A percentile compares a stretch with the other conserved stretches of the same genome.
Conservation (phyloP, 2,329 filamentous ascomycete genomes). For the Aspergillus glaucus region DNA sequence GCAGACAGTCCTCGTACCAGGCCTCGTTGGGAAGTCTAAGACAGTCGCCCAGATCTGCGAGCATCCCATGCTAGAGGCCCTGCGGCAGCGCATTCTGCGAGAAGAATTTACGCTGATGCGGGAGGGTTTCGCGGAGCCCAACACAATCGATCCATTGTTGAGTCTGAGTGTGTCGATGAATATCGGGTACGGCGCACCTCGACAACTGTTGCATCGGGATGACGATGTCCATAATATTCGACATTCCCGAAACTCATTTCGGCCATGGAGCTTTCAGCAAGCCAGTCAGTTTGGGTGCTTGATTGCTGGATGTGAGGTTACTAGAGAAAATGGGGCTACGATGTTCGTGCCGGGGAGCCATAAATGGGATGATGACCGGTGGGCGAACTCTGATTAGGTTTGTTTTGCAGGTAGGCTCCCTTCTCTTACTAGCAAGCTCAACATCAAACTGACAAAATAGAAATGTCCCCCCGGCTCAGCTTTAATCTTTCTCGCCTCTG, state of each 20-base stretch:
- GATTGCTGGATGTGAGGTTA: slow-evolving; percentile 23
- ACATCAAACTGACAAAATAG: slow-evolving; percentile 8
- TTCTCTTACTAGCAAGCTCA: not conserved
- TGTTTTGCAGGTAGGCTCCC: slow-evolving; percentile 23
- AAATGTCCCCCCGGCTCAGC: slow-evolving; percentile 32
- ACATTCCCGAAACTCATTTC: slow-evolving; percentile 8
- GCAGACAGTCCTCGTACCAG: slow-evolving; percentile 20
- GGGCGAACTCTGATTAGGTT: slow-evolving; percentile 22
- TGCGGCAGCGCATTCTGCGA: slow-evolving; percentile 19
- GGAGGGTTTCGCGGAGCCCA: slow-evolving; percentile 15
- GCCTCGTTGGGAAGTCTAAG: slow-evolving; percentile 25
- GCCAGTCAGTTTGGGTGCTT: slow-evolving; percentile 21
- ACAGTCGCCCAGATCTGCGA: slow-evolving; percentile 20
- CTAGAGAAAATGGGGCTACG: slow-evolving; percentile 26
- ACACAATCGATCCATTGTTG: slow-evolving; percentile 19
- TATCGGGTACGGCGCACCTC: slow-evolving; percentile 23
- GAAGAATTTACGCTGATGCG: slow-evolving; percentile 17
- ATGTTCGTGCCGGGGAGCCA: slow-evolving; percentile 29
- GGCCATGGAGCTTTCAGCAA: slow-evolving; percentile 9
- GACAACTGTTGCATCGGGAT: slow-evolving; percentile 26
- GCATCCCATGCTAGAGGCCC: slow-evolving; percentile 14
- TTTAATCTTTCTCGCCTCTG: slow-evolving; percentile 29
- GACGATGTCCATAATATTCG: slow-evolving; percentile 25
- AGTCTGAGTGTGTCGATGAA: slow-evolving; percentile 23
- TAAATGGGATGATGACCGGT: slow-evolving; percentile 23